phyloP scores from a whole-genome alignment of 2,329 filamentous ascomycete genomes.

The Ceratocystis cubensis region DNA sequence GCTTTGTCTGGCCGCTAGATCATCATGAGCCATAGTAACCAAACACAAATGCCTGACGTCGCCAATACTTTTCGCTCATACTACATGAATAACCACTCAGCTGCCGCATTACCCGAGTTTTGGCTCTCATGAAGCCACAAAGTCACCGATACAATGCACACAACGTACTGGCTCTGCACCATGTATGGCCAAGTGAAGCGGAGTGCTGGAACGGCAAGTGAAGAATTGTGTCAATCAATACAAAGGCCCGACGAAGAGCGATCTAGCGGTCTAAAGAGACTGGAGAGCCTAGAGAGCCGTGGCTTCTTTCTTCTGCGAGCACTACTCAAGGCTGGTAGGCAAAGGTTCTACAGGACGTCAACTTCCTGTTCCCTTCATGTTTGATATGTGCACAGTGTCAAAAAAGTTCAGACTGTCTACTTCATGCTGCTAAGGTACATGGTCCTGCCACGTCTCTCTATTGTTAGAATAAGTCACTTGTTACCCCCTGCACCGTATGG shows the following conservation, averaged over 20 bases:
- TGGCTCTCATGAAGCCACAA: background rate
- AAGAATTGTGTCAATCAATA: background rate
- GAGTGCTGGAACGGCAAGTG: background rate
- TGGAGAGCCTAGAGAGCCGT: too few relatives aligned
- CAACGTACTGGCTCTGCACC: background rate
- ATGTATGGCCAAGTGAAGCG: background rate
- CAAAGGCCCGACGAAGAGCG: background rate
- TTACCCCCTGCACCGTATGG: background rate
- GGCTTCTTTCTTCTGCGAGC: background rate
- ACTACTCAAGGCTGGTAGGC: background rate
- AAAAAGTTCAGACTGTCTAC: background rate
- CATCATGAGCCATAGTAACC: too few relatives aligned
- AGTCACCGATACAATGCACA: background rate
- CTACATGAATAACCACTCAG: too few relatives aligned
- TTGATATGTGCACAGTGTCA: background rate
- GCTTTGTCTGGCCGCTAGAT: too few relatives aligned
- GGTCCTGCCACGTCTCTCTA: background rate
- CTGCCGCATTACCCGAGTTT: too few relatives aligned
- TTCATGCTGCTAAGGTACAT: background rate
- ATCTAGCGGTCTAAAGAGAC: too few relatives aligned
- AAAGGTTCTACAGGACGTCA: background rate
- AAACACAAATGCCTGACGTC: background rate
- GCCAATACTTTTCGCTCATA: too few relatives aligned
- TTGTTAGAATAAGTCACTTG: constrained; percentile 2
- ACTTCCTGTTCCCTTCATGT: background rate